Conservation (phyloP, 176 grass and related monocot species). For the Triticum urartu region DNA sequence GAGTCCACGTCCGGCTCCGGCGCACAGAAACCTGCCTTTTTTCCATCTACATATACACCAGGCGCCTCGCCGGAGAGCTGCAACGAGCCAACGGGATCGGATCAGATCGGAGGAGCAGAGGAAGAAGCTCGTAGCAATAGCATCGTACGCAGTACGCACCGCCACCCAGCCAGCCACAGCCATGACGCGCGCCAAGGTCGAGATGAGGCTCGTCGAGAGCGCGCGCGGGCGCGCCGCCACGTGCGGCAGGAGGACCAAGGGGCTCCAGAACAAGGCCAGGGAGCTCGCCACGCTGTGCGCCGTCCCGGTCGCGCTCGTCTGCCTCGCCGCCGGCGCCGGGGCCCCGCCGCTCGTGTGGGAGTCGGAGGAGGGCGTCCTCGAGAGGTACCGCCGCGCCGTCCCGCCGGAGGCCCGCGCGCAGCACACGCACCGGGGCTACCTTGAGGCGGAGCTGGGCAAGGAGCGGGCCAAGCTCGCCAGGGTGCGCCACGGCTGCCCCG, state of each 20-base stretch:
- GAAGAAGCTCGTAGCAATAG: background rate
- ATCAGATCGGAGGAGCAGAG: background rate
- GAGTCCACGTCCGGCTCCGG: background rate
- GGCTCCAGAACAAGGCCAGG: background rate
- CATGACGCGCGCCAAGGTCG: background rate
- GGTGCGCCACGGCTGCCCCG: background rate
- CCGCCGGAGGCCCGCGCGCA: background rate
- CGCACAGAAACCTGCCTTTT: background rate
- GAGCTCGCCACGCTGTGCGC: constrained; percentile 31
- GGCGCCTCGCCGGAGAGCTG: background rate
- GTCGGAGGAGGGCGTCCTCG: constrained; percentile 31
- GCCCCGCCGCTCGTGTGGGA: constrained; percentile 14
- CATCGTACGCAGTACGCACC: background rate
- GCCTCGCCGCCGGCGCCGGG: background rate
- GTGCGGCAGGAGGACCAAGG: background rate
- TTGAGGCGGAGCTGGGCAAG: background rate
- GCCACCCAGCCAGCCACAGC: background rate
- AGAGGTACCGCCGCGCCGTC: constrained; percentile 19
- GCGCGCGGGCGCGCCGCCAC: background rate
- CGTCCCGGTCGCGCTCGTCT: constrained; percentile 27
- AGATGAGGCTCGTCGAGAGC: background rate
- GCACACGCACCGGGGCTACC: constrained; percentile 17
- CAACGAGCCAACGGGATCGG: background rate
- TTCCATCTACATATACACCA: background rate
- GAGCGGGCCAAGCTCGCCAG: constrained; percentile 28